A percentile compares a stretch with the other conserved stretches of the same genome.
These are phyloP conservation scores for Penicillium pulvis DNA, from an alignment of 495 filamentous ascomycete genomes.

Conservation along the genomic window DNA sequence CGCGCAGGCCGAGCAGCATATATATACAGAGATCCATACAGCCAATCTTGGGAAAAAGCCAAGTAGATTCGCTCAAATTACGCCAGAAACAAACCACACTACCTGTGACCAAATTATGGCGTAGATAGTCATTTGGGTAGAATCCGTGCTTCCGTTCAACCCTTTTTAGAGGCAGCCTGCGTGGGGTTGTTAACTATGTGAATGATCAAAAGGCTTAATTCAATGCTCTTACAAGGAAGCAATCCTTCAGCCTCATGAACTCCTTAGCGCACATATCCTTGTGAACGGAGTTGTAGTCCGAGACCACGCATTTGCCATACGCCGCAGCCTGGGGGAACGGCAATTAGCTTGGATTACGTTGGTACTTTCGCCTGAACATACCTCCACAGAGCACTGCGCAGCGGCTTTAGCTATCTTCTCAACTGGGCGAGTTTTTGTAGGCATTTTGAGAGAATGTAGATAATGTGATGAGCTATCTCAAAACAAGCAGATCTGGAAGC, in stretches of 20 bases:
- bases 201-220: neutral
- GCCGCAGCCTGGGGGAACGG: constrained; percentile 64
- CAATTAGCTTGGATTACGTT: constrained; percentile 11
- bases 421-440: constrained; percentile 64
- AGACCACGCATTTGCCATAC: constrained; percentile 91
- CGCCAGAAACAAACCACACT: constrained; percentile 4
- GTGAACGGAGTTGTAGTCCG: constrained; percentile 86
- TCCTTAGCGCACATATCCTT: constrained; percentile 90
- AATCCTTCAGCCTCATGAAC: constrained; percentile 86
- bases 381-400: constrained; percentile 82
- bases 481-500: constrained; percentile 1
- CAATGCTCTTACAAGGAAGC: constrained; percentile 69
- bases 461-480: neutral
- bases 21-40: neutral
- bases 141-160: constrained; percentile 17
- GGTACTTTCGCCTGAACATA: constrained; percentile 33
- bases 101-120: neutral
- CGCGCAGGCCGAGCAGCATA: neutral
- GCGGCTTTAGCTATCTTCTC: constrained; percentile 84
- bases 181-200: constrained; percentile 5
- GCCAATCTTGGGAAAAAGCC: neutral
- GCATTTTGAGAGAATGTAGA: constrained; percentile 29
- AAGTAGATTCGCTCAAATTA: neutral
- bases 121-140: neutral
- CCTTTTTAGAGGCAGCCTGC: constrained; percentile 46